Conservation (phyloP, 768 basidiomycete genomes). For the Favolaschia claudopus region DNA sequence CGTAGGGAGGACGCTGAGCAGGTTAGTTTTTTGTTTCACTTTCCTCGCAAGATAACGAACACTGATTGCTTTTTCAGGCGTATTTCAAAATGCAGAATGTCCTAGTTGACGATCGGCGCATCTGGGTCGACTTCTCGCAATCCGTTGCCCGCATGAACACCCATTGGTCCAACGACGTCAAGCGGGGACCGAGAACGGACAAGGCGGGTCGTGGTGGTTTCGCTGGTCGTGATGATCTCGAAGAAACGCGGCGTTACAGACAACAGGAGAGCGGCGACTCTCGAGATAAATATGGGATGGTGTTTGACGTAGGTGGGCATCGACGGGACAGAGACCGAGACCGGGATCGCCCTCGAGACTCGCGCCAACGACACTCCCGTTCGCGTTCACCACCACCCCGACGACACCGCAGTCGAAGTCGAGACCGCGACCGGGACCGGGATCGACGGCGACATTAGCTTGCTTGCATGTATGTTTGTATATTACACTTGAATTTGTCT, state of each 20-base stretch:
- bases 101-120: slow-evolving; percentile 93
- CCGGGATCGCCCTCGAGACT: slow-evolving; percentile 46
- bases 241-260: slow-evolving; percentile 74
- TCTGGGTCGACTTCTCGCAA: slow-evolving; percentile 99
- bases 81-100: slow-evolving; percentile 99
- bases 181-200: slow-evolving; percentile 50
- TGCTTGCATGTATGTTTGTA: slow-evolving; percentile 32
- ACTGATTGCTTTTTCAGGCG: slow-evolving; percentile 69
- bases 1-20: slow-evolving; percentile 93
- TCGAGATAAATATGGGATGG: slow-evolving; percentile 71
- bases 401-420: too few species aligned
- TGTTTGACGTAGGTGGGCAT: slow-evolving; percentile 74
- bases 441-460: slow-evolving; percentile 32
- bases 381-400: slow-evolving; percentile 43
- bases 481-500: slow-evolving; percentile 33
- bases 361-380: slow-evolving; percentile 45
- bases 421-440: slow-evolving; percentile 27
- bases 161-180: slow-evolving; percentile 82
- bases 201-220: slow-evolving; percentile 57
- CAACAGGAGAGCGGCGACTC: slow-evolving; percentile 43
- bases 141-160: slow-evolving; percentile 90
- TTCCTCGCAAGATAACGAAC: slow-evolving; percentile 8
- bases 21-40: slow-evolving; percentile 50
- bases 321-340: slow-evolving; percentile 62
- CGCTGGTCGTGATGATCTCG: slow-evolving; percentile 79